These are phyloP conservation scores for Tricholoma saponaceum DNA, from an alignment of 768 basidiomycete species.

Conservation along the genomic window DNA sequence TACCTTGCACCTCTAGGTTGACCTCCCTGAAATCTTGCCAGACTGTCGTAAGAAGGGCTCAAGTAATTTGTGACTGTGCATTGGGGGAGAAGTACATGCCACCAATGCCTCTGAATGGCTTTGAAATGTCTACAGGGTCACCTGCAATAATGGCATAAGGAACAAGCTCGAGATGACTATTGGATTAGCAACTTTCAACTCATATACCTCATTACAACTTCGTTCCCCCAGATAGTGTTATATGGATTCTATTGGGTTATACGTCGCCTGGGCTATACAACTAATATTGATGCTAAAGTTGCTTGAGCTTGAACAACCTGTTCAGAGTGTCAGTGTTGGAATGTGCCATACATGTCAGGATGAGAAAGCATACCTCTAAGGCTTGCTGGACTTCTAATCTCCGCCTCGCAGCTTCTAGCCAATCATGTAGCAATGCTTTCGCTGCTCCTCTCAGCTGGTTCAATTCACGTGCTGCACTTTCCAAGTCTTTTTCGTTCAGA, in stretches of 20 bases:
- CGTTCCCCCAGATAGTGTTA: neutral
- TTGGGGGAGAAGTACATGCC: constrained; percentile 33
- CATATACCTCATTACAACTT: neutral
- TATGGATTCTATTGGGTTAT: neutral
- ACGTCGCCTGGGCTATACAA: constrained; percentile 46
- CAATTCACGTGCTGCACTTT: constrained; percentile 83
- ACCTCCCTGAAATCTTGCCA: constrained; percentile 15
- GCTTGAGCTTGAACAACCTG: constrained; percentile 85
- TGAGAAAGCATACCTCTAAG: constrained; percentile 56
- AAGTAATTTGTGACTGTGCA: constrained; percentile 86
- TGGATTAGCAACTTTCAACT: neutral
- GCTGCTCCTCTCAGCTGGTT: constrained; percentile 87
- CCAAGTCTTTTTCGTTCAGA: constrained; percentile 90
- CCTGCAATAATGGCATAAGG: neutral
- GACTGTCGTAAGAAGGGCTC: constrained; percentile 78
- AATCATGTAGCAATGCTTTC: constrained; percentile 72
- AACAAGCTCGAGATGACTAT: neutral
- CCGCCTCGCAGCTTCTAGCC: constrained; percentile 85
- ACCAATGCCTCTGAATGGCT: constrained; percentile 15
- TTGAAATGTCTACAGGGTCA: constrained; percentile 1
- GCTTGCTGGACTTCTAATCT: constrained; percentile 92
- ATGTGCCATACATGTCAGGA: neutral
- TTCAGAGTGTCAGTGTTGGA: constrained; percentile 2
- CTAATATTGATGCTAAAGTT: constrained; percentile 74
- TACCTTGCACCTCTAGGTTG: constrained; percentile 1